Evolutionary conservation across 192 early-diverging fungal species (phyloP).

Genomic region (Coemansia sp.): DNA sequence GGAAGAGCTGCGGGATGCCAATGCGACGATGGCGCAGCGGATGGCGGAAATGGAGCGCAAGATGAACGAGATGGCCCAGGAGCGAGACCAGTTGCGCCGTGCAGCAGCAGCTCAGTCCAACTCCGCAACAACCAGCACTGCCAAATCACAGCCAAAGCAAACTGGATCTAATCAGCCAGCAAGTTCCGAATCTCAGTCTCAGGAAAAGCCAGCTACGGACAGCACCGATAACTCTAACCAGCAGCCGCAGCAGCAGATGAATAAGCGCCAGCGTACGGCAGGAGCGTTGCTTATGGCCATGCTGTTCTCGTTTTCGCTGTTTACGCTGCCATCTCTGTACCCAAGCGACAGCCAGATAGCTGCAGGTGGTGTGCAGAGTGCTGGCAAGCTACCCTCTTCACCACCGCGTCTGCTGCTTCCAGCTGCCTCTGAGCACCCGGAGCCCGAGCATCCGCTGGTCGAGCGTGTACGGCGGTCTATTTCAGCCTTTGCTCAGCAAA

Average conservation of each 20-base stretch:
- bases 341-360: constrained; percentile 28
- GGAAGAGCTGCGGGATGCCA: constrained; percentile 57
- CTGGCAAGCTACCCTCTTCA: constrained; percentile 20
- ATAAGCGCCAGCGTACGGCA: constrained; percentile 20
- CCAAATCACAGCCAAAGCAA: neutral
- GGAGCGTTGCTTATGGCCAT: constrained; percentile 61
- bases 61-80: constrained; percentile 45
- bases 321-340: constrained; percentile 66
- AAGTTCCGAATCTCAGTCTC: neutral
- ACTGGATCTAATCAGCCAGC: neutral
- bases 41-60: constrained; percentile 58
- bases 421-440: neutral
- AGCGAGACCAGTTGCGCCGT: constrained; percentile 51
- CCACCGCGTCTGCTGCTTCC: constrained; percentile 32
- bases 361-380: constrained; percentile 27
- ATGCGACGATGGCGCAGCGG: constrained; percentile 58
- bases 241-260: constrained; percentile 1
- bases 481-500: constrained; percentile 22
- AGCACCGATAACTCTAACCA: neutral
- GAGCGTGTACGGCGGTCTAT: constrained; percentile 46
- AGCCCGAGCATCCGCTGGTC: constrained; percentile 25
- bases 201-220: constrained; percentile 1
- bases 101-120: constrained; percentile 22
- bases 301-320: constrained; percentile 80
- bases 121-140: constrained; percentile 9